Base-by-base conservation (phyloP, 345 rosid species). In the Anacardium occidentale region DNA sequence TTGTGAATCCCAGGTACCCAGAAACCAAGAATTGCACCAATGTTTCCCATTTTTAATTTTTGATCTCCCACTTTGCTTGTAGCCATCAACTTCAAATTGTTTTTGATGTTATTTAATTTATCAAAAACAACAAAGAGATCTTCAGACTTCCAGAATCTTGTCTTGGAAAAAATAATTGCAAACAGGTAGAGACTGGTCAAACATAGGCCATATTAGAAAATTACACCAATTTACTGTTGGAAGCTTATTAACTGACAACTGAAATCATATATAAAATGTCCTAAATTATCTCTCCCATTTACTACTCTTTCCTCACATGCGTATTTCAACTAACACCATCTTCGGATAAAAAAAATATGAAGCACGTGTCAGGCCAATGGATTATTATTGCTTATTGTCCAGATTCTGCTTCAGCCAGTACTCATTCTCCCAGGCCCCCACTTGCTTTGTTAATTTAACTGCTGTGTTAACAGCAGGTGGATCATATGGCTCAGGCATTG, bases 341-440 rank as follows among this genome's bases (percentile, higher is more conserved):
- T 29, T 29, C 32, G 42, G 42, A 37, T 37, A 5, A 37, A 8
- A 37, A 37, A 37, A 37, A 37, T 37, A 37, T 37, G 42, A 37
- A 37, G 53, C 53, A 47, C 12, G 51, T 14, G 10, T 10, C 5
- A 10, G 15, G 53, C 6, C 18, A 50, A 3, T 5, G 3, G 3
- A 50, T 15, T 13, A 50, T 13, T 50, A 57, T 17, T 47, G 65
- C 20, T 10, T 51, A 15, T 64, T 69, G 10, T 29, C 7, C 10
- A 26, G 34, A 59, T 25, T 64, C 6, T 7, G 4, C 12, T 64
- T 51, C 48, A 54, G 70, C 88, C 79, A 84, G 62, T 82, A 82
- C 34, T 80, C 76, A 52, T 77, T 65, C 75, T 85, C 92, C 94
- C 88, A 86, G 53, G 42, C 24, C 76, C 83, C 90, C 32, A 89